phyloP scores from a whole-genome alignment of 1,284 basidiomycete genomes.

The Cutaneotrichosporon sp. region DNA sequence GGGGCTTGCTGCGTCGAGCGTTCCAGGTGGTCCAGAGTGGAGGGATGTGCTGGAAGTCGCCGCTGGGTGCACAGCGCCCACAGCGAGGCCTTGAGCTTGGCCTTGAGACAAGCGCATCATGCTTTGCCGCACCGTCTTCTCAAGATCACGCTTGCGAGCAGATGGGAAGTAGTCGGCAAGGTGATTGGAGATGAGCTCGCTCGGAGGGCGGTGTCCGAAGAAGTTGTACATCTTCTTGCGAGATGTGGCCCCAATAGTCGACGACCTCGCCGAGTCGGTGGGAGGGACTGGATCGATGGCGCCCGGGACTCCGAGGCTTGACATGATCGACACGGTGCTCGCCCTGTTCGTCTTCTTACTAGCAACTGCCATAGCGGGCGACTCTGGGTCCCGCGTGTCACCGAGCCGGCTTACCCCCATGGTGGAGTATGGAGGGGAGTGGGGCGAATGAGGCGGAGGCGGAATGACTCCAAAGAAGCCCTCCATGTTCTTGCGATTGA shows the following conservation, averaged over 20 bases:
- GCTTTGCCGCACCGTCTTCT: conserved; percentile 77
- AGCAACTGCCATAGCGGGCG: not conserved
- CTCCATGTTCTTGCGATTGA: conserved; percentile 58
- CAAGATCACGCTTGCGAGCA: conserved; percentile 83
- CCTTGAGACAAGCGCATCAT: conserved; percentile 61
- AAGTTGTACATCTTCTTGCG: conserved; percentile 79
- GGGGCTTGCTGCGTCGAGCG: conserved; percentile 21
- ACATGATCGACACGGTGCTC: conserved; percentile 90
- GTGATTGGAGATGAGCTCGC: conserved; percentile 96
- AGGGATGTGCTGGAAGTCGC: conserved; percentile 10
- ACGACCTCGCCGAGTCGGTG: conserved; percentile 39
- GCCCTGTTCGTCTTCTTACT: conserved; percentile 81
- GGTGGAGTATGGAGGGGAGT: conserved; percentile 52
- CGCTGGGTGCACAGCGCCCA: not conserved
- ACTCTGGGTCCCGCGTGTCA: conserved; percentile 13
- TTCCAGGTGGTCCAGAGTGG: conserved; percentile 2
- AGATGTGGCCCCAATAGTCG: conserved; percentile 41
- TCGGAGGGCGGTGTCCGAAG: conserved; percentile 95
- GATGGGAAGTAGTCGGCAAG: conserved; percentile 94
- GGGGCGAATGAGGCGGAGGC: conserved; percentile 55
- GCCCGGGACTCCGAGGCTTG: conserved; percentile 79
- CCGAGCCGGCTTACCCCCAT: conserved; percentile 35
- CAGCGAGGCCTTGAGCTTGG: conserved; percentile 13
- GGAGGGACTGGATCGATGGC: conserved; percentile 63
- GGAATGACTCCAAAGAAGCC: conserved; percentile 63